phyloP scores from a whole-genome alignment of 257 asterid species.

The Jaltomata sinuosa region DNA sequence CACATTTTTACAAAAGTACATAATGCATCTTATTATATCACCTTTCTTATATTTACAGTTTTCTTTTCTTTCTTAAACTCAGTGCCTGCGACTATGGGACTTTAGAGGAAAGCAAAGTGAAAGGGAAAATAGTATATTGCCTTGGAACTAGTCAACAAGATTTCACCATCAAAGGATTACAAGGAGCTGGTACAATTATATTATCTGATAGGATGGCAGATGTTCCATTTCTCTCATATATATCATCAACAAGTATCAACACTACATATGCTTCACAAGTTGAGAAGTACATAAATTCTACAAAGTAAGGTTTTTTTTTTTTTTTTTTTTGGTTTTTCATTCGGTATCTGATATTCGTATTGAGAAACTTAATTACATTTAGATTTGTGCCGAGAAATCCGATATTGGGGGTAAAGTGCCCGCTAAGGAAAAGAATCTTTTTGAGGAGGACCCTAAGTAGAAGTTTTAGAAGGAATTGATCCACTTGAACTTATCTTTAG shows the following conservation, averaged over 20 bases:
- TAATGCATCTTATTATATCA: no score
- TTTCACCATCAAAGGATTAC: constrained; percentile 5
- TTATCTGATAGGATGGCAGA: constrained; percentile 12
- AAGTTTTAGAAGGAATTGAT: no score
- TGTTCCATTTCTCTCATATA: constrained; percentile 11
- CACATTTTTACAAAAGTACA: no score
- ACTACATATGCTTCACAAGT: constrained; percentile 24
- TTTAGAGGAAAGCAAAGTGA: constrained; percentile 33
- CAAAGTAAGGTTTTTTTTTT: constrained; percentile 31
- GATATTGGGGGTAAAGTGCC: no score
- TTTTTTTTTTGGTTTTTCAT: not conserved
- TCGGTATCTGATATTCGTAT: not conserved
- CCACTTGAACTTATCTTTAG: no score
- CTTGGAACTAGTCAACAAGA: constrained; percentile 21
- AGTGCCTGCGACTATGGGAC: constrained; percentile 44
- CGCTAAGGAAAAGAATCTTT: no score
- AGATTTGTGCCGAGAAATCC: rapidly evolving
- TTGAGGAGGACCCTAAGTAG: no score
- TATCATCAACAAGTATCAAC: constrained; percentile 28
- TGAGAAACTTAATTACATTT: not conserved
- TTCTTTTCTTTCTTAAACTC: not conserved
- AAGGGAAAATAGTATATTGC: constrained; percentile 60
- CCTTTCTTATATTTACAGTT: rapidly evolving
- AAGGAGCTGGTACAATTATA: constrained; percentile 51
- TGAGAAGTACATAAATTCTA: constrained; percentile 47